Base-by-base conservation (phyloP, 78 protist species). In the Cyanophora paradoxa region DNA sequence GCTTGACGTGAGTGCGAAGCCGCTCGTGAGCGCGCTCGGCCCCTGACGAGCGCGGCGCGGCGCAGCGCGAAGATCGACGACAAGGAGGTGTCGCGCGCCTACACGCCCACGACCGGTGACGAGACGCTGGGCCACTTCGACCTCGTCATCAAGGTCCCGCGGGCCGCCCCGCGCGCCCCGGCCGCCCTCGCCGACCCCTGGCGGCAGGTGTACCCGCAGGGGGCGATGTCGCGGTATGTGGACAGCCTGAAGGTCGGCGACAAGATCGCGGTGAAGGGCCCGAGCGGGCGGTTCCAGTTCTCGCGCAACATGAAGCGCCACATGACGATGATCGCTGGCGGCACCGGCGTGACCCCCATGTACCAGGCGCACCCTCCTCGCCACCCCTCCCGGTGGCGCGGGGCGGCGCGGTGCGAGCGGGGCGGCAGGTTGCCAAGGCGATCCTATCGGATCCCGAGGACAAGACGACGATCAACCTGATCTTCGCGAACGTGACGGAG, bases 171-270 rank as follows among this genome's bases (percentile, higher is more conserved):
- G n/a, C n/a, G n/a, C n/a, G n/a, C n/a, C n/a, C n/a, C n/a, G n/a
- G n/a, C n/a, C n/a, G n/a, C n/a, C n/a, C n/a, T n/a, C n/a, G n/a
- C n/a, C n/a, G n/a, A n/a, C n/a, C n/a, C n/a, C n/a, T n/a, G n/a
- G n/a, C n/a, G n/a, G n/a, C n/a, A n/a, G n/a, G n/a, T n/a, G n/a
- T 86, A 86, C 76, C 83, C 76, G 36, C 72, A 77, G 76, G 87
- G 86, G 46, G 81, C 56, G 30, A 86, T 86, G 90, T 48, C 84
- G 1, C 39, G 68, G 28, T 42, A 78, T n/a, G 34, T 86, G 20
- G 78, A 76, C 26, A 57, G 65, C 1, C 17, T 86, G 80, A 70
- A 65, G 57, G 65, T 57, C 28, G 90, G 90, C 34, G 86, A 81
- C n/a, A 24, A 1, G 26, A 19, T 86, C 37, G 85, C 58, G 26